Base-by-base conservation (phyloP, 73 alveolate genomes). In the Breviolum minutum region DNA sequence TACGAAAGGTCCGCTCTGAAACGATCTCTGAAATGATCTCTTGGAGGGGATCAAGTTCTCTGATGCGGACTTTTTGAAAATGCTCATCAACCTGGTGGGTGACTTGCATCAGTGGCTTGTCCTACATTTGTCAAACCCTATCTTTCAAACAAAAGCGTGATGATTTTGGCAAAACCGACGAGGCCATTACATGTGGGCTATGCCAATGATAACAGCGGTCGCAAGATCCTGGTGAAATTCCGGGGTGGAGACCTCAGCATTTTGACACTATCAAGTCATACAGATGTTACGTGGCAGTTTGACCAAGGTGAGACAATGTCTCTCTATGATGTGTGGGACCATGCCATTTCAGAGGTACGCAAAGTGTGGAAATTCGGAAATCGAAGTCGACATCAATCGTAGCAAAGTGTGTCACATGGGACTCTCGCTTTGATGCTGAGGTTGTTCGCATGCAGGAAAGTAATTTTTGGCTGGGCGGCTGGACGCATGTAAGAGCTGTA, bases 131-230 rank as follows among this genome's bases (percentile, higher is more conserved):
- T 40, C 3, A 40, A 40, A 40, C 54, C n/a, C n/a, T n/a, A n/a
- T n/a, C n/a, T n/a, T n/a, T n/a, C n/a, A n/a, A n/a, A n/a, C 17
- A 0, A 8, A 27, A 70, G 26, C 12, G 26, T 27, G 30, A 8
- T 27, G 26, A 10, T 24, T 27, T 7, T 70, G 30, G 20, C 81
- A 27, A 8, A 40, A 40, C 69, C 69, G 27, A 32, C 27, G 26
- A 90, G 96, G 96, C 96, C 96, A n/a, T 68, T 90, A 63, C 96
- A 90, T 90, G 96, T 90, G 66, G 96, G 96, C 96, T 90, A 70
- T 71, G 96, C 96, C 63, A 61, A 71, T 40, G 96, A 90, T 73
- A 74, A 90, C 96, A 90, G 87, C 16, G 96, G 96, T 74, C 84
- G 96, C 71, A 90, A 90, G 70, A 80, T 90, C 60, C 80, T 69